A percentile compares a stretch with the other conserved stretches of the same genome.
phyloP scores from a whole-genome alignment of 371 early-diverging fungal genomes.

The Mortierella polycephala region DNA sequence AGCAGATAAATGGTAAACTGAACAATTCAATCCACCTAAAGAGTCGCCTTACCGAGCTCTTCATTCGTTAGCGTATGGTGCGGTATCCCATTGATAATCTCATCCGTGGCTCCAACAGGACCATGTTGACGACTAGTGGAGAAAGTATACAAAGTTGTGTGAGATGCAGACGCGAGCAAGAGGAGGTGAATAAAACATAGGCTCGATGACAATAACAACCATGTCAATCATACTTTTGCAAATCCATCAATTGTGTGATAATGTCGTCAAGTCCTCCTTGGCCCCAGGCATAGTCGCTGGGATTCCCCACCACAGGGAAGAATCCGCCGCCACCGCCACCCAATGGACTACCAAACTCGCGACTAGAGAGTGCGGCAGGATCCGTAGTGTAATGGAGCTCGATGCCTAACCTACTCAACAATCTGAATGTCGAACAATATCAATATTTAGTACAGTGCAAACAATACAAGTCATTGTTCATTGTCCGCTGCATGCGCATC shows the following conservation, averaged over 20 bases:
- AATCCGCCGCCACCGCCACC: constrained; percentile 15
- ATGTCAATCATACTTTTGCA: constrained; percentile 61
- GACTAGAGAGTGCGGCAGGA: constrained; percentile 15
- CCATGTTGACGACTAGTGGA: constrained; percentile 61
- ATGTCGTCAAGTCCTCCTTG: constrained; percentile 79
- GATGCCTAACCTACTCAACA: constrained; percentile 37
- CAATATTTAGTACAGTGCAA: too few species aligned
- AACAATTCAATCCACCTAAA: neutral
- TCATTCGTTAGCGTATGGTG: constrained; percentile 60
- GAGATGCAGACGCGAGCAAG: neutral
- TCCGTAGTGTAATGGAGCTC: constrained; percentile 32
- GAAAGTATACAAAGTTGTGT: neutral
- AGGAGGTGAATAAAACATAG: neutral
- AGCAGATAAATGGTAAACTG: neutral
- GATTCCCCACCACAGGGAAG: constrained; percentile 57
- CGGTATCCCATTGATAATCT: constrained; percentile 65
- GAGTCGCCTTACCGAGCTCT: constrained; percentile 58
- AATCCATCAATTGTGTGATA: constrained; percentile 84
- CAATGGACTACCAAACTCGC: constrained; percentile 18
- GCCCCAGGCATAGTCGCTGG: constrained; percentile 72
- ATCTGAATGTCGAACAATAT: constrained; percentile 4
- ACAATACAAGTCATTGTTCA: neutral
- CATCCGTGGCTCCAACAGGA: constrained; percentile 77
- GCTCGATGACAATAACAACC: neutral
- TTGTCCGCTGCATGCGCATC: neutral